phyloP scores from a whole-genome alignment of 2,329 filamentous ascomycete species.

The Clarireedia homoeocarpa region DNA sequence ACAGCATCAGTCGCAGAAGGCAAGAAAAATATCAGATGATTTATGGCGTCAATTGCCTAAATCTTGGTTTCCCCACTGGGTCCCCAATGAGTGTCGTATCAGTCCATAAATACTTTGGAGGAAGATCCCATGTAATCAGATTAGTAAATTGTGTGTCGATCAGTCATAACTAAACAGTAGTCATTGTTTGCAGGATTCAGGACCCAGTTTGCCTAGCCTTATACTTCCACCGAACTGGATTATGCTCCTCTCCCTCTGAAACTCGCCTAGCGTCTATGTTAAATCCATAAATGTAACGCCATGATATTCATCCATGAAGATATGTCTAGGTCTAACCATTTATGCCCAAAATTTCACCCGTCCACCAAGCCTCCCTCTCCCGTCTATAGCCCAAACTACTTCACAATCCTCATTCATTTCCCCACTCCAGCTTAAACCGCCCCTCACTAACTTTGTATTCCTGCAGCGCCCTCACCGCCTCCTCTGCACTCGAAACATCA shows the following conservation, averaged over 20 bases:
- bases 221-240: too few species aligned
- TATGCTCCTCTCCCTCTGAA: not conserved
- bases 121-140: too few species aligned
- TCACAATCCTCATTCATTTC: slow-evolving; percentile 27
- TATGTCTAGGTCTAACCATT: not conserved
- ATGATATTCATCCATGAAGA: not conserved
- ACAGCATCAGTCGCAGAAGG: not conserved
- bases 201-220: not conserved
- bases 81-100: too few species aligned
- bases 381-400: too few species aligned
- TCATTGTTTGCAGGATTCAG: not conserved
- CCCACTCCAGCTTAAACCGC: slow-evolving; percentile 78
- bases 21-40: not conserved
- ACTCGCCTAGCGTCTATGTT: not conserved
- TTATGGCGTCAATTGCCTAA: not conserved
- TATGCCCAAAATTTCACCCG: not conserved
- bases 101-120: too few species aligned
- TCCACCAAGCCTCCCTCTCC: not conserved
- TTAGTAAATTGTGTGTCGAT: too few species aligned
- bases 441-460: slow-evolving; percentile 70
- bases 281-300: not conserved
- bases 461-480: slow-evolving; percentile 61
- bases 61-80: not conserved
- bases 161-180: not conserved
- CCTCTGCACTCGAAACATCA: slow-evolving; percentile 63